phyloP scores from a whole-genome alignment of 331 rosid species.

The Pyrus hybrid region DNA sequence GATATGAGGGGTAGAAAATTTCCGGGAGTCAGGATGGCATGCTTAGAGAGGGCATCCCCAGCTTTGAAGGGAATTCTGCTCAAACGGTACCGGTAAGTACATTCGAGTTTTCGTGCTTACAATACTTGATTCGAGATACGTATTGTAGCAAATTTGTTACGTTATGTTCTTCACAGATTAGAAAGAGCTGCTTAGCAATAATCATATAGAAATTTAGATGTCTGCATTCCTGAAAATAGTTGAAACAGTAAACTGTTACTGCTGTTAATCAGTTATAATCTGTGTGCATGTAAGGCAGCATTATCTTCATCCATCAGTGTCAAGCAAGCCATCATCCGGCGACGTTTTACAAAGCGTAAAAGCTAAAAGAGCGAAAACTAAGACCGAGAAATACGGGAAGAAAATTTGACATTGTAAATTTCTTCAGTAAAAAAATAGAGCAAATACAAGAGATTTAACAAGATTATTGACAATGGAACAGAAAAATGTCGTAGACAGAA shows the following conservation, averaged over 20 bases:
- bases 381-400: not conserved
- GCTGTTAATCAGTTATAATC: not conserved
- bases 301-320: not conserved
- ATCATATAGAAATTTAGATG: not conserved
- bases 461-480: not conserved
- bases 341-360: no score
- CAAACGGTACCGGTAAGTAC: conserved; percentile 47
- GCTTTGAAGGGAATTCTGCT: conserved; percentile 64
- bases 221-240: not conserved
- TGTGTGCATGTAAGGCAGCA: not conserved
- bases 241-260: not conserved
- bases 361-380: not conserved
- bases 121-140: not conserved
- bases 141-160: not conserved
- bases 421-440: not conserved
- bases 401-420: not conserved
- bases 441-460: not conserved
- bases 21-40: conserved; percentile 51
- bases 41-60: conserved; percentile 72
- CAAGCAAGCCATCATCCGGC: not conserved
- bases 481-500: not conserved
- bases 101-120: not conserved
- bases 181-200: not conserved
- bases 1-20: conserved; percentile 1
- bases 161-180: not conserved